Percentiles rank a stretch among this genome's conserved stretches.
These are phyloP conservation scores for Blastocrithidia nonstop DNA, from an alignment of 208 protist species.

Conservation along the genomic window DNA sequence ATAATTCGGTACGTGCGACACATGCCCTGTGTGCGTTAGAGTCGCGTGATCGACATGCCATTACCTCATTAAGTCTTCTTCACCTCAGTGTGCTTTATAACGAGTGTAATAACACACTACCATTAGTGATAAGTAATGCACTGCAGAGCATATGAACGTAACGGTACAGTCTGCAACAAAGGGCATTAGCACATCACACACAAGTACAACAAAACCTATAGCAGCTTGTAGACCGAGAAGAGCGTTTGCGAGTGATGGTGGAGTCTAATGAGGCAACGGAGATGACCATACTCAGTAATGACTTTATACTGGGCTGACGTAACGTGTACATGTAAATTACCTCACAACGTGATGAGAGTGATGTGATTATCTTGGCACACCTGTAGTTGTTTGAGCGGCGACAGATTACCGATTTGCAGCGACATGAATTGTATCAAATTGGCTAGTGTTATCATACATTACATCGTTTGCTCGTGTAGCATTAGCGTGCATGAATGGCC, in stretches of 20 bases:
- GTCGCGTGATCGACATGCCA: conserved; percentile 1
- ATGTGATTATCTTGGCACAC: conserved; percentile 14
- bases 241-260: conserved; percentile 22
- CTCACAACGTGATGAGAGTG: conserved; percentile 7
- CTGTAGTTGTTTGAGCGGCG: conserved; percentile 42
- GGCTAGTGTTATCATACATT: conserved; percentile 6
- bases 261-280: conserved; percentile 23
- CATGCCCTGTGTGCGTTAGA: not conserved
- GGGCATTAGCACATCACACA: too few species aligned
- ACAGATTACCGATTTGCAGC: conserved; percentile 34
- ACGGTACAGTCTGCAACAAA: conserved; percentile 2
- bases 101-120: conserved; percentile 5
- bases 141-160: not conserved
- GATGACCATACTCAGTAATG: conserved; percentile 11
- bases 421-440: conserved; percentile 18
- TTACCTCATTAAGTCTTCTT: conserved; percentile 8
- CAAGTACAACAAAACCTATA: conserved; percentile 1
- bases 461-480: not conserved
- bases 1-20: conserved; percentile 2
- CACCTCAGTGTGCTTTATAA: conserved; percentile 7
- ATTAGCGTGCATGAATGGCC: conserved; percentile 5
- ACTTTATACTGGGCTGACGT: conserved; percentile 36
- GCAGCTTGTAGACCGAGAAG: conserved; percentile 15
- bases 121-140: conserved; percentile 1
- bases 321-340: conserved; percentile 21